A percentile compares a stretch with the other conserved stretches of the same genome.
Evolutionary conservation across 2,329 filamentous ascomycete genomes (phyloP).

Genomic region (Sporothrix inflata): DNA sequence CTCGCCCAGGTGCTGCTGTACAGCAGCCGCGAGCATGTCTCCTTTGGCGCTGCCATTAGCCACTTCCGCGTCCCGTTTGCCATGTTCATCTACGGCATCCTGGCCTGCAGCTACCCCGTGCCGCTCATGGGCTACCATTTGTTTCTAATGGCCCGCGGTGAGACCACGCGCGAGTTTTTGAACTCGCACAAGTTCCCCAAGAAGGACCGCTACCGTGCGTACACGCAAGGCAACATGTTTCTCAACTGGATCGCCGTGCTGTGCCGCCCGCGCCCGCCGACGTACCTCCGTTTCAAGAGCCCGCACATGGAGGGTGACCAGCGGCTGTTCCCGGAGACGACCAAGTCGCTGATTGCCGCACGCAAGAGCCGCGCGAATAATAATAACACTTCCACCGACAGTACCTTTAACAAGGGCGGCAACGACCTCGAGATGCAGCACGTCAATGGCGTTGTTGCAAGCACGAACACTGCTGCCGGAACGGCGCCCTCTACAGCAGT

Average conservation of each 20-base stretch:
- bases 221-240: conserved; percentile 74
- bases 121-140: conserved; percentile 87
- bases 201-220: conserved; percentile 87
- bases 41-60: conserved; percentile 69
- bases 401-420: conserved; percentile 38
- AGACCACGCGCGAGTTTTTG: conserved; percentile 94
- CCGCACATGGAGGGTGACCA: conserved; percentile 80
- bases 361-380: background rate
- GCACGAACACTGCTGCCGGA: background rate
- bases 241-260: conserved; percentile 83
- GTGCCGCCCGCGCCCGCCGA: conserved; percentile 80
- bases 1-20: conserved; percentile 82
- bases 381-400: conserved; percentile 51
- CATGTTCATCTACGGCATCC: conserved; percentile 79
- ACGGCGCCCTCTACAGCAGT: background rate
- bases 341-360: conserved; percentile 32
- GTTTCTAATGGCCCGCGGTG: conserved; percentile 85
- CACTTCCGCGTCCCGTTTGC: conserved; percentile 81
- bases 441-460: conserved; percentile 42
- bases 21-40: conserved; percentile 62
- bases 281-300: conserved; percentile 85
- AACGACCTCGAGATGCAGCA: conserved; percentile 74
- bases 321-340: conserved; percentile 65
- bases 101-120: conserved; percentile 78
- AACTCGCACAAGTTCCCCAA: conserved; percentile 95